phyloP scores from a whole-genome alignment of 1,284 basidiomycete genomes.

The Vanrija sp. region DNA sequence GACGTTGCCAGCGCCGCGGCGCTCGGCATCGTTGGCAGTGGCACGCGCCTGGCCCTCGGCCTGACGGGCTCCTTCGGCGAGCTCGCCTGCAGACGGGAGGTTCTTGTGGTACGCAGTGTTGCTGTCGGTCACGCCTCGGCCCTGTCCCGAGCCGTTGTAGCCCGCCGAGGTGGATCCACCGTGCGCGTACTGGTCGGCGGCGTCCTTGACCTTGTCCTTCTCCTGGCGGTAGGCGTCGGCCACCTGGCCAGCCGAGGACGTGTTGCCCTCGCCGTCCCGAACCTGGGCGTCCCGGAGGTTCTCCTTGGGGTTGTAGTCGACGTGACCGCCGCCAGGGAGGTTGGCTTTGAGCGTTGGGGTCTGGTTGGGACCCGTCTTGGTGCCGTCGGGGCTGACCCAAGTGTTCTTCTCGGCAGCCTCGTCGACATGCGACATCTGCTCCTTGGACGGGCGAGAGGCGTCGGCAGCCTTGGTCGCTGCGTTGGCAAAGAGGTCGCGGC shows the following conservation, averaged over 20 bases:
- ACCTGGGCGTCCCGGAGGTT: constrained; percentile 35
- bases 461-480: constrained; percentile 72
- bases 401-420: constrained; percentile 59
- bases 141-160: no score
- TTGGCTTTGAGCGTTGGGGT: constrained; percentile 45
- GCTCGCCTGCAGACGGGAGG: no score
- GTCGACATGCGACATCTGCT: constrained; percentile 64
- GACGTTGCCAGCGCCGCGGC: constrained; percentile 17
- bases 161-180: no score
- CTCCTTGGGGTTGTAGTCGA: constrained; percentile 51
- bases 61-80: constrained; percentile 13
- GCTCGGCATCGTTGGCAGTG: constrained; percentile 50
- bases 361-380: constrained; percentile 43
- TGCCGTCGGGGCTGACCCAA: constrained; percentile 51
- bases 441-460: constrained; percentile 62
- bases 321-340: constrained; percentile 43
- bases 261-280: constrained; percentile 44
- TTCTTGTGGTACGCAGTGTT: no score
- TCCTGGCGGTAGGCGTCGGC: constrained; percentile 43
- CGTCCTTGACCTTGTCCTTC: constrained; percentile 48
- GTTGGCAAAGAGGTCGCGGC: constrained; percentile 78
- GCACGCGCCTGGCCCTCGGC: constrained; percentile 56
- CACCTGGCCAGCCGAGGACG: constrained; percentile 29
- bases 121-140: no score
- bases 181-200: constrained; percentile 35